phyloP scores from a whole-genome alignment of 805 yeast species.

The Saccharomycopsis olivae region DNA sequence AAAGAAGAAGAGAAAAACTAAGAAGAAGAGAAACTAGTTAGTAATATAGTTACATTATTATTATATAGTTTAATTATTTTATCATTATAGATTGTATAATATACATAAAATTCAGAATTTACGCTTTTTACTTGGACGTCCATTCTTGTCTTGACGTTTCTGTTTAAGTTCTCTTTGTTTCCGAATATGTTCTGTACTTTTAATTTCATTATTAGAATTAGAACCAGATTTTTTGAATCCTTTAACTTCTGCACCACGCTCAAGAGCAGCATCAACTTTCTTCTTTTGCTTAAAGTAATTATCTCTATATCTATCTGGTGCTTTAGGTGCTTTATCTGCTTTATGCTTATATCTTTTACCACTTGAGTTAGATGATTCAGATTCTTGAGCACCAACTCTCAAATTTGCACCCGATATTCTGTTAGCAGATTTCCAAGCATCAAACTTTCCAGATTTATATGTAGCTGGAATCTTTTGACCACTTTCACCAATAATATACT shows the following conservation, averaged over 20 bases:
- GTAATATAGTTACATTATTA: not conserved
- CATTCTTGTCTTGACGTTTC: conserved; percentile 73
- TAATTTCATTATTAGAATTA: conserved; percentile 40
- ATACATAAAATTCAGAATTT: too few species aligned
- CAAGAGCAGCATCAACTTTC: conserved; percentile 72
- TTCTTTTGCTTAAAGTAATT: conserved; percentile 75
- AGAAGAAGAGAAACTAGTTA: not conserved
- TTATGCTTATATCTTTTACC: conserved; percentile 62
- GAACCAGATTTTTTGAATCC: conserved; percentile 39
- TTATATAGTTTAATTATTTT: too few species aligned
- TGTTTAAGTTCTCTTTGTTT: conserved; percentile 63
- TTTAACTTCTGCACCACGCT: conserved; percentile 60
- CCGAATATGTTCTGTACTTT: conserved; percentile 64
- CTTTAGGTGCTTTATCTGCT: conserved; percentile 66
- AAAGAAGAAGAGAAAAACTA: not conserved
- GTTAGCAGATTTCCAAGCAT: conserved; percentile 78
- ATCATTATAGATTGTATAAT: too few species aligned
- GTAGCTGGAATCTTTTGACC: conserved; percentile 91
- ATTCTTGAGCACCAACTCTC: conserved; percentile 41
- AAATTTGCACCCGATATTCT: conserved; percentile 36
- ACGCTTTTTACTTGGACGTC: conserved; percentile 51
- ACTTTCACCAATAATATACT: conserved; percentile 87
- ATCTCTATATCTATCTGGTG: conserved; percentile 87
- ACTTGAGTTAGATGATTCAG: conserved; percentile 22
- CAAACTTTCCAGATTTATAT: conserved; percentile 82